Base-by-base conservation (phyloP, 768 basidiomycete species). In the Kwoniella botswanensis region DNA sequence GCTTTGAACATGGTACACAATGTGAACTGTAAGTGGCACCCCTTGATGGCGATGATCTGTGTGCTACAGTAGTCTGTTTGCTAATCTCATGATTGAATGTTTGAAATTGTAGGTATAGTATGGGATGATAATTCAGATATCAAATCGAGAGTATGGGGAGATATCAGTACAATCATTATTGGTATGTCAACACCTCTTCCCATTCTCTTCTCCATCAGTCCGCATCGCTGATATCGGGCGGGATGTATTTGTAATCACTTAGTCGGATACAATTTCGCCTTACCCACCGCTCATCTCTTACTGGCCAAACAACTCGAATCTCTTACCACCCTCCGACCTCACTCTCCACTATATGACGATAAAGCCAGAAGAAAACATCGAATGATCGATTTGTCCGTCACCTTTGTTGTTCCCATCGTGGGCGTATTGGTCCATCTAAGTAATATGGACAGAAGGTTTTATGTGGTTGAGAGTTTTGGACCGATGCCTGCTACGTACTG, bases 201-300 rank as follows among this genome's bases (percentile, higher is more conserved):
- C 11, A 17, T 24, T 13, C 0, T 15, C 5, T 0, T 22, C 2
- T 12, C 4, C 46, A 3, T 15, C 9, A 50, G 12, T 4, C 46
- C 12, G 2, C 46, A 50, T 50, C 0, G 18, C 46, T 17, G 18
- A 61, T 21, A 44, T 29, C 7, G 42, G 3, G 1, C 22, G 15
- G 1, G 11, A 58, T 18, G 54, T 22, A 17, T 22, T 55, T 55
- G 4, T 11, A 22, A 17, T 22, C 3, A 18, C 54, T 15, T 42
- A 74, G 82, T 83, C 67, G 80, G 76, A 4, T 83, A 83, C 76
- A 83, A 83, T 73, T 83, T 74, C 62, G 82, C 74, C 26, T 70
- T 81, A 5, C 82, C 82, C 29, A 66, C 78, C 1, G 72, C 82
- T 13, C 82, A 83, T 61, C 68, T 83, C 13, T 41, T 83, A 26